Evolutionary conservation across 495 filamentous ascomycete species (phyloP).

Genomic region (Penicilliopsis zonata): DNA sequence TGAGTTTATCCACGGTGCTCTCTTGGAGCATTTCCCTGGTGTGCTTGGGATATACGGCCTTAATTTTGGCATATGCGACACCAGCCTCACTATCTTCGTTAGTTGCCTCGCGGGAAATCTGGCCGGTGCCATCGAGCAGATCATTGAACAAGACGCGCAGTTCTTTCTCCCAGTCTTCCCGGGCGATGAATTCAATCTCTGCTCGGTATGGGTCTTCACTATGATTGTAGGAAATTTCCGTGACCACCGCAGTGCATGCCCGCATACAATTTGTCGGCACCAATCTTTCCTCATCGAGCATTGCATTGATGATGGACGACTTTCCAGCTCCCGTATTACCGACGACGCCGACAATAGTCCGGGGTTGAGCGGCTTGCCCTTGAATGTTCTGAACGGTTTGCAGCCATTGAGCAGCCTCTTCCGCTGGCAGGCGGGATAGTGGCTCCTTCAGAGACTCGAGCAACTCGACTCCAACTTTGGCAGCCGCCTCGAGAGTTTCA

Average conservation of each 20-base stretch:
- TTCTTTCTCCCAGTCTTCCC: constrained; percentile 46
- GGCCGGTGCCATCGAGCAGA: constrained; percentile 32
- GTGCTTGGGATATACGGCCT: constrained; percentile 48
- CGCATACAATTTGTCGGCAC: constrained; percentile 47
- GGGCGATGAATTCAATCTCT: constrained; percentile 50
- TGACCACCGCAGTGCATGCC: constrained; percentile 55
- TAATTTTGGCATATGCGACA: constrained; percentile 52
- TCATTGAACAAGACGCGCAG: constrained; percentile 35
- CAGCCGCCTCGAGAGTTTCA: no score
- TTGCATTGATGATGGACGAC: constrained; percentile 47
- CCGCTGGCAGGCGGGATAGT: no score
- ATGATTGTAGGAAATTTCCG: constrained; percentile 54
- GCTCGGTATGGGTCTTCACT: constrained; percentile 41
- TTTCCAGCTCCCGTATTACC: constrained; percentile 50
- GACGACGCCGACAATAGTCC: constrained; percentile 43
- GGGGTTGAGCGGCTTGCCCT: constrained; percentile 21
- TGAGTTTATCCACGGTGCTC: constrained; percentile 17
- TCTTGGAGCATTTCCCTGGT: constrained; percentile 35
- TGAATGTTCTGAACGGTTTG: no score
- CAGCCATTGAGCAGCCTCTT: no score
- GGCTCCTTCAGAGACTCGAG: no score
- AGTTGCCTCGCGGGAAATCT: constrained; percentile 28
- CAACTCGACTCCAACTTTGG: no score
- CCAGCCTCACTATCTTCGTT: constrained; percentile 39
- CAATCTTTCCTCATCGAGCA: constrained; percentile 42